A percentile compares a stretch with the other conserved stretches of the same genome.
phyloP scores from a whole-genome alignment of 306 rosid species.

The Quercus ilex region DNA sequence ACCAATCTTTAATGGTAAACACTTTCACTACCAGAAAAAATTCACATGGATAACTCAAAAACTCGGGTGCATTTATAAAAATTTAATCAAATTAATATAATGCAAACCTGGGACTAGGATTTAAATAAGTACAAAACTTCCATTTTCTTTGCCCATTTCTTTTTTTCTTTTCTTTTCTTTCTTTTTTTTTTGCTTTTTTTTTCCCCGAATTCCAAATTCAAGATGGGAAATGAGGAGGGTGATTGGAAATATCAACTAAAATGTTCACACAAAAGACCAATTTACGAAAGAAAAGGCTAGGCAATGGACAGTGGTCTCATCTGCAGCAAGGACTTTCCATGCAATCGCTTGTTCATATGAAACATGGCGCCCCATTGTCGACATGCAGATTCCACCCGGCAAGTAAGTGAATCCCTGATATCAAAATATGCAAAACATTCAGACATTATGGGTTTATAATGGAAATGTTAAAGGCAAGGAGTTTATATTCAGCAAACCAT shows the following conservation, averaged over 20 bases:
- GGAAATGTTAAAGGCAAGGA: too few relatives aligned
- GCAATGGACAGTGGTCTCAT: constrained; percentile 75
- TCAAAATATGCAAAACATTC: not conserved
- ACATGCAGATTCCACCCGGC: constrained; percentile 88
- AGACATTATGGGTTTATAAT: too few relatives aligned
- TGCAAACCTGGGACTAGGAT: constrained; percentile 41
- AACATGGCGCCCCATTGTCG: constrained; percentile 84
- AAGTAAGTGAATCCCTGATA: constrained; percentile 76
- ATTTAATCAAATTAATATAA: constrained; percentile 54
- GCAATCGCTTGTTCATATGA: constrained; percentile 91
- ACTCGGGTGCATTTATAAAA: constrained; percentile 26
- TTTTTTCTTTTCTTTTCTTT: too few relatives aligned
- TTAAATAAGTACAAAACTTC: constrained; percentile 43
- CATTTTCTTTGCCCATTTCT: not conserved
- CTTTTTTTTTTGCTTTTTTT: not conserved
- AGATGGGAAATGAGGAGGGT: constrained; percentile 21
- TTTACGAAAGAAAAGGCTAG: constrained; percentile 86
- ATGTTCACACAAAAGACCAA: constrained; percentile 93
- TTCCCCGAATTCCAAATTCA: constrained; percentile 24
- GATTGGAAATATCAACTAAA: not conserved
- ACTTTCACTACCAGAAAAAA: constrained; percentile 8
- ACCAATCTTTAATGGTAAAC: constrained; percentile 15
- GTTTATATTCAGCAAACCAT: not conserved
- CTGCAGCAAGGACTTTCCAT: constrained; percentile 85
- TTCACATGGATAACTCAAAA: constrained; percentile 20